Conservation (phyloP, 2,329 filamentous ascomycete species). For the Taxawa tesnikishii region DNA sequence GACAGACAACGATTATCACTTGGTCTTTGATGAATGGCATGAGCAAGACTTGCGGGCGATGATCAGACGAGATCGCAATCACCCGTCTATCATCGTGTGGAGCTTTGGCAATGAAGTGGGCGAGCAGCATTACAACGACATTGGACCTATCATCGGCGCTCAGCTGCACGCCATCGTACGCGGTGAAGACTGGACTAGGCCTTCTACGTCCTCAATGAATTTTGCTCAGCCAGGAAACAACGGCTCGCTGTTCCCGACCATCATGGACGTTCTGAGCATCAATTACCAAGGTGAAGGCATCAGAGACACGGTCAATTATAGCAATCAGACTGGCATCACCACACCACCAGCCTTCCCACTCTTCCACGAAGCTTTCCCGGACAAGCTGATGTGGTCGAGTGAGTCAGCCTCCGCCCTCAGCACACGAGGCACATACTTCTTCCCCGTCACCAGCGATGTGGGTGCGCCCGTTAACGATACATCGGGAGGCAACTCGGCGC, state of each 20-base stretch:
- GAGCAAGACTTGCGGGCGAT: slow-evolving; percentile 40
- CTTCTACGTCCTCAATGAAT: slow-evolving; percentile 35
- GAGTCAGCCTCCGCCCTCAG: slow-evolving; percentile 36
- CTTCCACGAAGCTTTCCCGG: slow-evolving; percentile 34
- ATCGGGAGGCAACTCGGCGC: no score
- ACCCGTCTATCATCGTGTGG: slow-evolving; percentile 41
- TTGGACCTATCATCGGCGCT: slow-evolving; percentile 20
- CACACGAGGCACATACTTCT: slow-evolving; percentile 39
- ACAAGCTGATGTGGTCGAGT: slow-evolving; percentile 34
- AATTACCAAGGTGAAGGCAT: slow-evolving; percentile 46
- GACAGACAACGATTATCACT: slow-evolving; percentile 36
- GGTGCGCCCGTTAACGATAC: no score
- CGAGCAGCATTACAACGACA: slow-evolving; percentile 29
- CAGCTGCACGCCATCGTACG: slow-evolving; percentile 29
- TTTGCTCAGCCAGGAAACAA: slow-evolving; percentile 28
- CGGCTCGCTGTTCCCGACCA: slow-evolving; percentile 25
- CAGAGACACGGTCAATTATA: slow-evolving; percentile 19
- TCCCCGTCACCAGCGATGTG: no score
- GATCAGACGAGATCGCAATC: slow-evolving; percentile 42
- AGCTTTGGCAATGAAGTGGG: slow-evolving; percentile 43
- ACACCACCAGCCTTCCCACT: slow-evolving; percentile 22
- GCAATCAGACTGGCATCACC: slow-evolving; percentile 18
- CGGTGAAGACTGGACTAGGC: slow-evolving; percentile 37
- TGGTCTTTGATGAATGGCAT: slow-evolving; percentile 41
- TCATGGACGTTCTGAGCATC: slow-evolving; percentile 37